These are phyloP conservation scores for Neopestalotiopsis sp. DNA, from an alignment of 2,329 filamentous ascomycete species.

Conservation along the genomic window DNA sequence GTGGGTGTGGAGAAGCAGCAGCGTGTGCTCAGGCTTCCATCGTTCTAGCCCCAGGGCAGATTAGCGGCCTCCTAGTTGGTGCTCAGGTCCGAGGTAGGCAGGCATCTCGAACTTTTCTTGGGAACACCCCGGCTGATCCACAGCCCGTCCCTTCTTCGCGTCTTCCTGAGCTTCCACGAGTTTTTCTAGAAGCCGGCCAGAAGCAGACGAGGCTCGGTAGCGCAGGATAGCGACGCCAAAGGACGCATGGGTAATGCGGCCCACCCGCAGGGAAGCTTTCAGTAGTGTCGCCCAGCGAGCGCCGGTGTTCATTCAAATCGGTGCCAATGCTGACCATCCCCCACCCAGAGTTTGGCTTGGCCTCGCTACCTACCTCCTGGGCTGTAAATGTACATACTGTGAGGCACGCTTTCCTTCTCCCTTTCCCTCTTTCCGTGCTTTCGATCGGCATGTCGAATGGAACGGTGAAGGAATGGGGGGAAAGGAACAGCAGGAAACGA, in stretches of 20 bases:
- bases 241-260: slow-evolving; percentile 10
- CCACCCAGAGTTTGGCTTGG: neutral
- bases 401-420: neutral
- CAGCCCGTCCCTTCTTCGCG: neutral
- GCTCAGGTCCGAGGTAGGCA: slow-evolving; percentile 3
- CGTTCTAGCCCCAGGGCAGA: slow-evolving; percentile 2
- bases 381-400: neutral
- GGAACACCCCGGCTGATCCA: neutral
- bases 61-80: slow-evolving; percentile 8
- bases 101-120: slow-evolving; percentile 2
- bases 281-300: neutral
- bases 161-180: slow-evolving; percentile 13
- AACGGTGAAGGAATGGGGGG: neutral
- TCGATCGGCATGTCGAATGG: neutral
- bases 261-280: slow-evolving; percentile 9
- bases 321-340: neutral
- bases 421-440: neutral
- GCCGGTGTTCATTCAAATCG: neutral
- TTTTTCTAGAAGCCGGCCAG: slow-evolving; percentile 20
- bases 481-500: neutral
- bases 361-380: neutral
- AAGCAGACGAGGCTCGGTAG: slow-evolving; percentile 14
- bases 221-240: neutral
- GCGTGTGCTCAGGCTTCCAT: slow-evolving; percentile 3
- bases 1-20: neutral